A percentile compares a stretch with the other conserved stretches of the same genome.
These are phyloP conservation scores for Sclerotinia sclerotiorum DNA, from an alignment of 2,329 filamentous ascomycete species.

Conservation along the genomic window DNA sequence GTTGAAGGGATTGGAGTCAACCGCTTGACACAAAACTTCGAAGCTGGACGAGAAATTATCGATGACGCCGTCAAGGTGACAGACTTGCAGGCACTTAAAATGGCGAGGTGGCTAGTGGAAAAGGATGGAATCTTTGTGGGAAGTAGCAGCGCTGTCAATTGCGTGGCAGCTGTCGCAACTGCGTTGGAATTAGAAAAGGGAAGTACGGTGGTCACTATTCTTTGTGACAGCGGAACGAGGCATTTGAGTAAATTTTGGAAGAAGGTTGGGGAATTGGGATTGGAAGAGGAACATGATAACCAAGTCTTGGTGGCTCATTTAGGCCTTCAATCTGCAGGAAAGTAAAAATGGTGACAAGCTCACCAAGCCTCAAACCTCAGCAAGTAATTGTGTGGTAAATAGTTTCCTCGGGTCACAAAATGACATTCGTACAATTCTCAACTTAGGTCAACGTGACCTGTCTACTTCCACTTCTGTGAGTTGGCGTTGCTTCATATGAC, in stretches of 20 bases:
- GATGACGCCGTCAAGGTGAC: conserved; percentile 88
- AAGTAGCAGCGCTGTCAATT: conserved; percentile 96
- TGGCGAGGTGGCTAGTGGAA: conserved; percentile 97
- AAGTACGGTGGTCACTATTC: conserved; percentile 71
- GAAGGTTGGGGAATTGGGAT: conserved; percentile 64
- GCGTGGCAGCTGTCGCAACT: conserved; percentile 72
- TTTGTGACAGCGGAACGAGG: conserved; percentile 80
- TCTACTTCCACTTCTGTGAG: background rate
- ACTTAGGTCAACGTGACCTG: background rate
- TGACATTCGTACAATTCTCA: background rate
- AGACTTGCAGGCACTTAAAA: conserved; percentile 83
- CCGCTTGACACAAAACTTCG: conserved; percentile 89
- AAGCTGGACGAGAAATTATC: conserved; percentile 79
- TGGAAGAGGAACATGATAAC: conserved; percentile 57
- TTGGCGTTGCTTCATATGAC: background rate
- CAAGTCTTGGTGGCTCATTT: conserved; percentile 48
- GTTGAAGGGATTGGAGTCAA: conserved; percentile 97
- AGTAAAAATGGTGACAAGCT: background rate
- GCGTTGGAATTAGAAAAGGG: conserved; percentile 63
- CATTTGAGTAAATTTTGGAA: conserved; percentile 87
- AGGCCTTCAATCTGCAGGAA: background rate
- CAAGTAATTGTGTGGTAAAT: background rate
- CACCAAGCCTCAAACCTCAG: background rate
- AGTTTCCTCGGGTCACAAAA: background rate
- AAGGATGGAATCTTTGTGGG: conserved; percentile 93